These are phyloP conservation scores for Astragalus glycyphyllos DNA, from an alignment of 306 rosid genomes.

Conservation along the genomic window DNA sequence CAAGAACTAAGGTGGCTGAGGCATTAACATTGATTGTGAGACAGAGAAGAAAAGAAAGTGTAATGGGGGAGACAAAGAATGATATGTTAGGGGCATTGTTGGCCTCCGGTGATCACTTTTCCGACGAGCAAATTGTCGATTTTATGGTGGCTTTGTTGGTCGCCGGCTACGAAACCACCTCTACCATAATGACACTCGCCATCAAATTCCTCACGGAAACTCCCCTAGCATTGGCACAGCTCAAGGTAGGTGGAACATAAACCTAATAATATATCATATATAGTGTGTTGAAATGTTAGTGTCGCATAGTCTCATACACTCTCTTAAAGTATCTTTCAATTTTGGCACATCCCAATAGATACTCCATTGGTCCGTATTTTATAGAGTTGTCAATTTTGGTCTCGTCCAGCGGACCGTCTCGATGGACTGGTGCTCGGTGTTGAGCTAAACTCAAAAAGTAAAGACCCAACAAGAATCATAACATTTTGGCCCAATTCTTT, in stretches of 20 bases:
- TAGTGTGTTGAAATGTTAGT: too few relatives aligned
- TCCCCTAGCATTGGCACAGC: constrained; percentile 86
- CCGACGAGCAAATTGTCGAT: constrained; percentile 89
- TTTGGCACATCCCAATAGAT: too few relatives aligned
- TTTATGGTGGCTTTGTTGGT: constrained; percentile 88
- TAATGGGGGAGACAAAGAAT: constrained; percentile 52
- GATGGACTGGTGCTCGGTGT: too few relatives aligned
- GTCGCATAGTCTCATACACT: too few relatives aligned
- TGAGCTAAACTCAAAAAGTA: too few relatives aligned
- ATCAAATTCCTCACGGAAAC: constrained; percentile 91
- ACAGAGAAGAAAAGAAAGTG: constrained; percentile 66
- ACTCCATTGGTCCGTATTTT: too few relatives aligned
- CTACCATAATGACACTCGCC: constrained; percentile 93
- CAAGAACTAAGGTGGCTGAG: constrained; percentile 90
- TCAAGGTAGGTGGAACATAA: constrained; percentile 58
- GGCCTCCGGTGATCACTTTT: constrained; percentile 74
- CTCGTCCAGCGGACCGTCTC: too few relatives aligned
- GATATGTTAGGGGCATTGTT: constrained; percentile 86
- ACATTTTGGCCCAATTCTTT: too few relatives aligned
- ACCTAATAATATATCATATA: too few relatives aligned
- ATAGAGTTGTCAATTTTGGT: too few relatives aligned
- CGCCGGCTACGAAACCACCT: constrained; percentile 99
- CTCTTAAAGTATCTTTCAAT: too few relatives aligned
- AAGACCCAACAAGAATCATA: too few relatives aligned
- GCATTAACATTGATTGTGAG: constrained; percentile 73